Percentiles rank a stretch among this genome's conserved stretches.
These are phyloP conservation scores for Usnea hakonensis DNA, from an alignment of 495 filamentous ascomycete genomes.

Conservation along the genomic window DNA sequence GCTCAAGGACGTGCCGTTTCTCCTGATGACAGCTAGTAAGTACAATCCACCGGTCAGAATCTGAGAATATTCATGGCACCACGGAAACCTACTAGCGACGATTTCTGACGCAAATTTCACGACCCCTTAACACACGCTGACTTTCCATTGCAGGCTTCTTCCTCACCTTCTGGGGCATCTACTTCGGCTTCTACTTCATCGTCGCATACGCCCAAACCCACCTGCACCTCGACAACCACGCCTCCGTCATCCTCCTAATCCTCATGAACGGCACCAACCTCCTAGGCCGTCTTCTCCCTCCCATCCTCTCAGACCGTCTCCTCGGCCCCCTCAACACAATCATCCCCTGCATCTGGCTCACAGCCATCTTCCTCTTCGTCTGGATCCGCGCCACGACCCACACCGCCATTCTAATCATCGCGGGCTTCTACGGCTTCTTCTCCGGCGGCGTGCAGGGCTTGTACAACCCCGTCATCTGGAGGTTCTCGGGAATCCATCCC, in stretches of 20 bases:
- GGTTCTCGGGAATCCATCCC: conserved; percentile 40
- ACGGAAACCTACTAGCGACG: too few relatives aligned
- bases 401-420: conserved; percentile 50
- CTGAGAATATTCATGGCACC: neutral
- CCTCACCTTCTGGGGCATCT: conserved; percentile 57
- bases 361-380: conserved; percentile 47
- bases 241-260: conserved; percentile 52
- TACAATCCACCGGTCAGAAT: neutral
- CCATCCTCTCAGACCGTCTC: conserved; percentile 53
- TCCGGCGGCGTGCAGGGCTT: conserved; percentile 63
- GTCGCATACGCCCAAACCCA: conserved; percentile 20
- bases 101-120: neutral
- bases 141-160: conserved; percentile 42
- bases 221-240: conserved; percentile 19
- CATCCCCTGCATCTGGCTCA: conserved; percentile 45
- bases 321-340: conserved; percentile 58
- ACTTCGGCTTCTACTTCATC: conserved; percentile 71
- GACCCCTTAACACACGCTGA: neutral
- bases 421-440: conserved; percentile 53
- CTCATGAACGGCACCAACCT: conserved; percentile 66
- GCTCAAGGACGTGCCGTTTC: conserved; percentile 57
- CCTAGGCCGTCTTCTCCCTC: conserved; percentile 56
- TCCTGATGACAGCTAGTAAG: conserved; percentile 46
- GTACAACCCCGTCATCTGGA: conserved; percentile 42
- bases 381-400: conserved; percentile 54